Conservation (phyloP, 306 rosid species). For the Nissolia schottii region DNA sequence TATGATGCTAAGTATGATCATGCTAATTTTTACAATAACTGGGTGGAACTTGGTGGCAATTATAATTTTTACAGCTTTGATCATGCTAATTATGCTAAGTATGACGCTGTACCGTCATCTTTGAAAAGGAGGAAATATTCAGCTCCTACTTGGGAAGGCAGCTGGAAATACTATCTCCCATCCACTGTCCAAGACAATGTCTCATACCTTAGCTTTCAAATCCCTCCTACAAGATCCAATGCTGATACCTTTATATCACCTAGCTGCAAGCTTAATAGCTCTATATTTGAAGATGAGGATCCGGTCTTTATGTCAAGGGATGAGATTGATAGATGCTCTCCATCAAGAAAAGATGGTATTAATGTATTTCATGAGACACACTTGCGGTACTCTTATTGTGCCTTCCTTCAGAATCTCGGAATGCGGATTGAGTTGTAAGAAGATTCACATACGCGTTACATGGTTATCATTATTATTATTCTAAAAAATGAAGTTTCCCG, state of each 20-base stretch:
- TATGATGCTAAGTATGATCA: no score
- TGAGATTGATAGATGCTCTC: conserved; percentile 91
- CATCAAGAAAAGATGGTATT: conserved; percentile 95
- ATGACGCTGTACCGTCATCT: conserved; percentile 42
- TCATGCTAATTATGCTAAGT: conserved; percentile 35
- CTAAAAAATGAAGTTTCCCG: no score
- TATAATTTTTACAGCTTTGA: conserved; percentile 24
- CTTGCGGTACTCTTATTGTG: conserved; percentile 89
- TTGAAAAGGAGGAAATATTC: conserved; percentile 73
- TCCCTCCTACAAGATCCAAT: conserved; percentile 42
- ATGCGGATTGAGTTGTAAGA: conserved; percentile 88
- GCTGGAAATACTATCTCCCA: conserved; percentile 52
- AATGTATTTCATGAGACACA: conserved; percentile 77
- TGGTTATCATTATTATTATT: no score
- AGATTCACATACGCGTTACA: neutral
- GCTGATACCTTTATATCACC: conserved; percentile 48
- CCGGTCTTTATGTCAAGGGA: conserved; percentile 81
- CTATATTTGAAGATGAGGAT: conserved; percentile 71
- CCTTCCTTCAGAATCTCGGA: conserved; percentile 89
- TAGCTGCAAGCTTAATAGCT: conserved; percentile 48
- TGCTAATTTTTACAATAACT: no score
- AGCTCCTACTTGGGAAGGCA: conserved; percentile 58
- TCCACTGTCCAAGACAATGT: conserved; percentile 27
- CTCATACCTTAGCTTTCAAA: conserved; percentile 31
- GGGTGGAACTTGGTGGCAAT: conserved; percentile 33